Evolutionary conservation across 495 filamentous ascomycete genomes (phyloP).

Genomic region (Neurospora sp.): DNA sequence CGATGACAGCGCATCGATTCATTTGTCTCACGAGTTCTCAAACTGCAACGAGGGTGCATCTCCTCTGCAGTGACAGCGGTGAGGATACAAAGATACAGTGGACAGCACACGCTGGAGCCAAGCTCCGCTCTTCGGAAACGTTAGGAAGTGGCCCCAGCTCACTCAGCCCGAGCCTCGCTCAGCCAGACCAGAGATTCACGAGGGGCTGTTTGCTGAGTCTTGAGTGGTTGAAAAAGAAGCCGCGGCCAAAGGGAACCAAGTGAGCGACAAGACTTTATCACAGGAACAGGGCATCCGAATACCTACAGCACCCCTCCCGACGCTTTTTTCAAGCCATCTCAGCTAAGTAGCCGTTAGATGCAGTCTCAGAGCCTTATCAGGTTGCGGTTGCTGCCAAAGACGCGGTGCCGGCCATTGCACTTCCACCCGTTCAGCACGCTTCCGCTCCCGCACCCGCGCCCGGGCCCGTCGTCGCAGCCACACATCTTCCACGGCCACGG

Average conservation of each 20-base stretch:
- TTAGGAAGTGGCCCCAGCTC: not conserved
- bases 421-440: not conserved
- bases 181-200: not conserved
- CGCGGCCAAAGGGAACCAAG: conserved; percentile 8
- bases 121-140: not conserved
- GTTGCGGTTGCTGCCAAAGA: not conserved
- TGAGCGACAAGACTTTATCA: not conserved
- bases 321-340: conserved; percentile 4
- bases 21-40: not conserved
- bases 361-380: not conserved
- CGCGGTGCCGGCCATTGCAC: conserved; percentile 4
- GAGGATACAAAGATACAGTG: not conserved
- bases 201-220: not conserved
- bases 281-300: conserved; percentile 8
- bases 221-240: not conserved
- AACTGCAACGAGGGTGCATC: not conserved
- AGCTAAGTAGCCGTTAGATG: not conserved
- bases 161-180: not conserved
- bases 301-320: conserved; percentile 3
- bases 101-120: not conserved
- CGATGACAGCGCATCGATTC: not conserved
- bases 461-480: not conserved
- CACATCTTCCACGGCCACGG: not conserved
- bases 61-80: not conserved
- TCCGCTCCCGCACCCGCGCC: not conserved